Base-by-base conservation (phyloP, 768 basidiomycete genomes). In the Pholiota molesta region DNA sequence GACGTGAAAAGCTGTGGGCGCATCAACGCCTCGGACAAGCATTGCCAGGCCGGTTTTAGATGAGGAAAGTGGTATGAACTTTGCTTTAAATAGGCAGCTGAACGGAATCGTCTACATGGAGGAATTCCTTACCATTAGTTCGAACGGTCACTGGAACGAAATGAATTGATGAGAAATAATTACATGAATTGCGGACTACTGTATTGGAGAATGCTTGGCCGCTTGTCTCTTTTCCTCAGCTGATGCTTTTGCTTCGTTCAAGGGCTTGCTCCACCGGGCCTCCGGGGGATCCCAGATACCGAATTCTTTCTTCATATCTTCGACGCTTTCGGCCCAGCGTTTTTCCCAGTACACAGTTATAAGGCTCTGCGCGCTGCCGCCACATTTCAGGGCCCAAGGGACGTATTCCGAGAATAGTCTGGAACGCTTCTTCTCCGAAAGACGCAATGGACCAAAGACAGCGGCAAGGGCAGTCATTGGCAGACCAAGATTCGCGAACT, bases 261-360 rank as follows among this genome's bases (percentile, higher is more conserved):
- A 75, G 37, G 86, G 84, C 66, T 82, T 85, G 62, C 87, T 83
- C 85, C 91, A 92, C 64, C 78, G 80, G 54, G 88, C 85, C 60
- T 85, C 78, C 10, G 95, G 94, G 13, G 94, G 90, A 66, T 93
- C 89, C 85, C 86, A 88, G 16, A 97, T 83, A 9, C 95, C 92
- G 21, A 97, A 78, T 71, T 97, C 94, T 64, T 77, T 82, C 77
- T 94, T 90, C 77, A 99, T 81, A 53, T 94, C 92, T 1, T 85
- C 86, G 1, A 97, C 74, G 62, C 91, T 82, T 74, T 93, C 88
- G 56, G 86, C 86, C 97, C 96, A 99, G 57, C 95, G 79, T 74
- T 94, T 83, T 75, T 99, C 97, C 97, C 97, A 99, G 69, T 96
- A 96, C 1, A 99, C 89, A 1, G 90, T 90, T 56, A 98, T 91